phyloP scores from a whole-genome alignment of 2,329 filamentous ascomycete genomes.

The Fusarium agapanthi region DNA sequence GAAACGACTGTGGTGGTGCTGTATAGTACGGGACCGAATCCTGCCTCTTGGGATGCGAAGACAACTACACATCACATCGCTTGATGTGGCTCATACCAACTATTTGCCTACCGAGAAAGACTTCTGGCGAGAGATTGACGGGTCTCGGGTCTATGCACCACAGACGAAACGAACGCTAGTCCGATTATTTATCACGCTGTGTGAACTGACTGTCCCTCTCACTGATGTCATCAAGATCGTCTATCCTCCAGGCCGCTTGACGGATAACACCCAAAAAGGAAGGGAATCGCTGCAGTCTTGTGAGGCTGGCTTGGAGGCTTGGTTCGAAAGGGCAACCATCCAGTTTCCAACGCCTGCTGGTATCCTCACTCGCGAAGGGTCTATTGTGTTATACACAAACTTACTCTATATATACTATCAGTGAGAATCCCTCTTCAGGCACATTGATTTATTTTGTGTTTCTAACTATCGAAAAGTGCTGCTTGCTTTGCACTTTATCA shows the following conservation, averaged over 20 bases:
- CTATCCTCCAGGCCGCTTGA: conserved; percentile 5
- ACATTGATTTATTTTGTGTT: background rate
- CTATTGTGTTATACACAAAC: background rate
- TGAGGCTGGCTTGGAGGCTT: background rate
- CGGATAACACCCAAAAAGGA: background rate
- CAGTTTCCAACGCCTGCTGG: background rate
- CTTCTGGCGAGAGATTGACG: conserved; percentile 6
- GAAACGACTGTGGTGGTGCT: conserved; percentile 31
- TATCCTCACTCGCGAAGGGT: background rate
- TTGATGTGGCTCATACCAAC: background rate
- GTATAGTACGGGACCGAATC: conserved; percentile 27
- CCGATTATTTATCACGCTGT: conserved; percentile 16
- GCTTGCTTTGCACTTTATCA: conserved; percentile 20
- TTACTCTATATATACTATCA: background rate
- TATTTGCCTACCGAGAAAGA: conserved; percentile 7
- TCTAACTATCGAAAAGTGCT: background rate
- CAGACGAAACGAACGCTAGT: conserved; percentile 11
- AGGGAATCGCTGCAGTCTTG: background rate
- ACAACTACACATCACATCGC: conserved; percentile 14
- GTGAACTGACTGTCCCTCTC: conserved; percentile 16
- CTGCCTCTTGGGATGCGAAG: conserved; percentile 16
- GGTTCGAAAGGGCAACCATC: background rate
- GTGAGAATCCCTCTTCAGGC: background rate
- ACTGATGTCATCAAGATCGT: conserved; percentile 23
- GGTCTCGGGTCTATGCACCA: conserved; percentile 6